These are phyloP conservation scores for Olyra latifolia DNA, from an alignment of 176 grass and related monocot species.

Conservation along the genomic window DNA sequence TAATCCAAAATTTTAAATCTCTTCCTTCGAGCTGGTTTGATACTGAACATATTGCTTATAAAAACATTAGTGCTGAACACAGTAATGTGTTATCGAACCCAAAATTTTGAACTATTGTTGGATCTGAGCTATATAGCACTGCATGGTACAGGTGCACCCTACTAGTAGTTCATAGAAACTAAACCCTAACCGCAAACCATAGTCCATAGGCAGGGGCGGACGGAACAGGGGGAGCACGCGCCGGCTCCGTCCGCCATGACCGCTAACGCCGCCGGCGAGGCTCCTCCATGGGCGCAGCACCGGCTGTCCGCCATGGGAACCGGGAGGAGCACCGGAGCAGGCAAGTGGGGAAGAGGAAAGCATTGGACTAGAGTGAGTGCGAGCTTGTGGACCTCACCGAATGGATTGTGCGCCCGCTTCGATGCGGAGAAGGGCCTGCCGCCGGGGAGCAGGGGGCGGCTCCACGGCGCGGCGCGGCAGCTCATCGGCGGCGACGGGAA, in stretches of 20 bases:
- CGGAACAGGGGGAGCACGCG: too few species aligned
- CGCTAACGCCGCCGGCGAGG: too few species aligned
- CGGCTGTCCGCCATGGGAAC: too few species aligned
- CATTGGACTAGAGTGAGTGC: too few species aligned
- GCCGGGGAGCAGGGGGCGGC: slow-evolving; percentile 10
- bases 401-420: slow-evolving; percentile 22
- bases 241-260: too few species aligned
- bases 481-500: slow-evolving; percentile 37
- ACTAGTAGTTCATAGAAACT: neutral
- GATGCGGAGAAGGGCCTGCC: neutral
- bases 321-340: too few species aligned
- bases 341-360: too few species aligned
- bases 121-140: neutral
- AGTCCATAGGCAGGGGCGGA: too few species aligned
- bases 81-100: neutral
- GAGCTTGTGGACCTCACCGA: slow-evolving; percentile 23
- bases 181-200: neutral
- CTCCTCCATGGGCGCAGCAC: too few species aligned
- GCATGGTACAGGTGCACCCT: too few species aligned
- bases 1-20: neutral
- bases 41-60: neutral
- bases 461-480: slow-evolving; percentile 41
- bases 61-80: neutral
- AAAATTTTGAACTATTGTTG: neutral
- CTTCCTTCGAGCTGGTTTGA: neutral